Evolutionary conservation across 164 flowering plant genomes (phyloP), one percentile per base, ranked within the genome.

Genomic region (Litsea cubeba): DNA sequence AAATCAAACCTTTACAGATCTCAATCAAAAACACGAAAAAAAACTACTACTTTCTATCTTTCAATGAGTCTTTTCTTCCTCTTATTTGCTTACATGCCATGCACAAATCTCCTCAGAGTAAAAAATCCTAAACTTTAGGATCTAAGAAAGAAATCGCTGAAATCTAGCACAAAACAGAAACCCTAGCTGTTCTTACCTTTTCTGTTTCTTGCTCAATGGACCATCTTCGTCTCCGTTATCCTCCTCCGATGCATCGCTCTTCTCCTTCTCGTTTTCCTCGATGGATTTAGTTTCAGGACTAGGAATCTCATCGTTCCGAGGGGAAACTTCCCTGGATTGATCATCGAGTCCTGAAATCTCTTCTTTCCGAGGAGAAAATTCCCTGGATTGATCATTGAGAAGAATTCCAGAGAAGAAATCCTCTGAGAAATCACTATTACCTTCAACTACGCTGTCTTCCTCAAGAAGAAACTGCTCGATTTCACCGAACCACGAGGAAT

Each of bases 121-220:
- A 54, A 54, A 54, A 54, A 54, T 2, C 5, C n/a, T 54, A 15
- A 15, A 2, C 5, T 15, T 15, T 54, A 54, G 5, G 18, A 54
- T 54, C 60, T 3, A 4, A 51, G 4, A 20, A 51, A 51, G 18
- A 12, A 51, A 15, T 54, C 60, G n/a, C 20, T 1, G 60, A 54
- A 54, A 17, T 18, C 17, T 54, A 54, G 4, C 58, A 51, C 15
- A 51, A 51, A 51, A 51, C 18, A 51, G 18, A 51, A 51, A 12
- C 58, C 58, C 18, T 51, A 51, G 18, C 5, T 51, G 58, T 2
- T 60, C 69, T 17, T 85, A 91, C 93, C 95, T 89, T 77, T 79
- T 81, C 32, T 84, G 84, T 74, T 89, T 90, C 84, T 87, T 90
- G 65, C 81, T 78, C 71, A 76, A 11, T 3, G 83, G 84, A 81